Evolutionary conservation across 2,329 filamentous ascomycete species (phyloP), one percentile per base, ranked within the genome.

Genomic region (Piedraia hortae): DNA sequence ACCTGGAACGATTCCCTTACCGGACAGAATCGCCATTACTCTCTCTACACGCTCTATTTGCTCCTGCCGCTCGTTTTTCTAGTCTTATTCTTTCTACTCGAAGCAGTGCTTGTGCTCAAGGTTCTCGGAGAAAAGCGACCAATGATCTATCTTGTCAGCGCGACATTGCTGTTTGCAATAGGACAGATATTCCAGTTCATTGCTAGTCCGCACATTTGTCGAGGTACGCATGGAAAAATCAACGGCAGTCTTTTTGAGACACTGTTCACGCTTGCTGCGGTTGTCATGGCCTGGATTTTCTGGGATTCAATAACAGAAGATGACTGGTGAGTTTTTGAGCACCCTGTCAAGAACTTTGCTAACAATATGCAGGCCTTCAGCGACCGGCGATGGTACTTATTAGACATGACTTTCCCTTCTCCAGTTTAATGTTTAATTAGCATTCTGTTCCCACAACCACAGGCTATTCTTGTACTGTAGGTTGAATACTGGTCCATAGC

Each of bases 241-340:
- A 82, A 97, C 41, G 85, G 85, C 21, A 65, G 82, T 4, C 49
- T 97, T 1, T 97, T 97, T 45, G 63, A 91, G 45, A 89, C 80
- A 0, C 52, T 93, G 4, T 93, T 97, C 50, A 93, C 80, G 0
- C 54, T 91, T 1, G 50, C 82, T 7, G 59, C 80, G 1, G 77
- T 97, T 4, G 56, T 75, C 10, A 64, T 64, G 48, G 51, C 91
- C 31, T 97, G 85, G 80, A 47, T 74, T 26, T 97, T 97, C 55
- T 97, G 85, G 85, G 89, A 78, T 20, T 91, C 78, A 50, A 97
- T 97, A 37, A 97, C 85, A 9, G 85, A 97, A 48, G 85, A 97
- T 39, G 82, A 91, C 51, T 97, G 85, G 85, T n/a, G n/a, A n/a
- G n/a, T n/a, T n/a, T n/a, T n/a, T n/a, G n/a, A n/a, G n/a, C n/a